Conservation (phyloP, 2,329 filamentous ascomycete genomes). For the Biscogniauxia sp. region DNA sequence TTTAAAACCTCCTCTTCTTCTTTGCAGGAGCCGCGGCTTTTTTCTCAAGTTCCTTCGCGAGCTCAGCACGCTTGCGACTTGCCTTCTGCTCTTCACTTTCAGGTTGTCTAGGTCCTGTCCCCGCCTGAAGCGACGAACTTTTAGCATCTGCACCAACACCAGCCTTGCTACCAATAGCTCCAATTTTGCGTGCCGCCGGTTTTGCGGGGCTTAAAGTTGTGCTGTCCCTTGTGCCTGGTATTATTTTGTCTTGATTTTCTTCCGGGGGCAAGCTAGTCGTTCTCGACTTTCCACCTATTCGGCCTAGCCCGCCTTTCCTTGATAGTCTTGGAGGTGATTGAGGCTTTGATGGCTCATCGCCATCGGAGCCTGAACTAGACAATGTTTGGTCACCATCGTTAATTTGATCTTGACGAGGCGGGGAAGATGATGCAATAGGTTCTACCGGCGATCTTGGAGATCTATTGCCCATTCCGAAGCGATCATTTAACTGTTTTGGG, state of each 20-base stretch:
- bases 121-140: constrained; percentile 12
- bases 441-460: constrained; percentile 29
- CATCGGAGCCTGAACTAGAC: constrained; percentile 22
- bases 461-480: constrained; percentile 21
- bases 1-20: constrained; percentile 57
- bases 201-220: constrained; percentile 15
- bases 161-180: constrained; percentile 25
- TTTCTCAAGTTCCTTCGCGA: constrained; percentile 49
- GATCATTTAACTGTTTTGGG: constrained; percentile 8
- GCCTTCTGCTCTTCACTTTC: constrained; percentile 38
- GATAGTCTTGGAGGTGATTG: constrained; percentile 6
- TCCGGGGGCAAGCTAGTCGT: constrained; percentile 7
- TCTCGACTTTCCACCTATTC: constrained; percentile 26
- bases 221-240: constrained; percentile 5
- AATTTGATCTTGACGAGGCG: constrained; percentile 13
- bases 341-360: constrained; percentile 4
- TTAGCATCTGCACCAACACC: constrained; percentile 13
- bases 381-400: constrained; percentile 24
- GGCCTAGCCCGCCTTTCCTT: constrained; percentile 20
- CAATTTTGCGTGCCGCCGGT: constrained; percentile 19
- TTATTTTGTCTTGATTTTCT: neutral
- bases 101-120: constrained; percentile 17
- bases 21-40: constrained; percentile 49
- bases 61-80: constrained; percentile 49
- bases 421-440: constrained; percentile 21